Percentiles rank a stretch among this genome's conserved stretches.
phyloP scores from a whole-genome alignment of 441 rosid genomes.

The Erodium moschatum region DNA sequence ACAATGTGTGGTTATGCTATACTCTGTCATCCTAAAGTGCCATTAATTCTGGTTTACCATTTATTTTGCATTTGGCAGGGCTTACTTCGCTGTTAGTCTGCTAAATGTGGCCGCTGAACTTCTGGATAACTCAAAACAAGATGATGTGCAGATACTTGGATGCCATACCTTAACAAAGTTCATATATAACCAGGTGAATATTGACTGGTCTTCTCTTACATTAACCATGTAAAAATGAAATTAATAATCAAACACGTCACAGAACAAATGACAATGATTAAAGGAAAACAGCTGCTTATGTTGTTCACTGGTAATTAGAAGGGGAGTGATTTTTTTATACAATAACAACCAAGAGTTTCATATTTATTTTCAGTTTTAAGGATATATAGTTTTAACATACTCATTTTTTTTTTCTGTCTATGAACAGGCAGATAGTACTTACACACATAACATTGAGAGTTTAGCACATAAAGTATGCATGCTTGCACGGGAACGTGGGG shows the following conservation, averaged over 20 bases:
- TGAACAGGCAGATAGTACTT: slow-evolving; percentile 71
- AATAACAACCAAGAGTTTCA: neutral
- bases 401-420: slow-evolving; percentile 15
- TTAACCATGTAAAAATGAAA: neutral
- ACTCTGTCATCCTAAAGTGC: neutral
- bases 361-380: neutral
- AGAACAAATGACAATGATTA: neutral
- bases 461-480: slow-evolving; percentile 60
- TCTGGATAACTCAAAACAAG: slow-evolving; percentile 69
- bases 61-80: slow-evolving; percentile 41
- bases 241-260: neutral
- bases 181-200: slow-evolving; percentile 73
- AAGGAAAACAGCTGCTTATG: neutral
- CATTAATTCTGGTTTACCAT: neutral
- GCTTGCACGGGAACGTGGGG: slow-evolving; percentile 53
- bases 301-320: neutral
- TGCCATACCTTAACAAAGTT: slow-evolving; percentile 81
- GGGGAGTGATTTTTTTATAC: neutral
- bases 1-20: neutral
- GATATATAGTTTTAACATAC: slow-evolving; percentile 3
- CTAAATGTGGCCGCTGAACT: slow-evolving; percentile 69
- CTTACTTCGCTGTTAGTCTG: slow-evolving; percentile 72
- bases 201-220: neutral
- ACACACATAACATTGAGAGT: slow-evolving; percentile 64
- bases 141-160: slow-evolving; percentile 58